A percentile compares a stretch with the other conserved stretches of the same genome.
Evolutionary conservation across 805 yeast genomes (phyloP).

Genomic region (Wickerhamiella sergipiensis): DNA sequence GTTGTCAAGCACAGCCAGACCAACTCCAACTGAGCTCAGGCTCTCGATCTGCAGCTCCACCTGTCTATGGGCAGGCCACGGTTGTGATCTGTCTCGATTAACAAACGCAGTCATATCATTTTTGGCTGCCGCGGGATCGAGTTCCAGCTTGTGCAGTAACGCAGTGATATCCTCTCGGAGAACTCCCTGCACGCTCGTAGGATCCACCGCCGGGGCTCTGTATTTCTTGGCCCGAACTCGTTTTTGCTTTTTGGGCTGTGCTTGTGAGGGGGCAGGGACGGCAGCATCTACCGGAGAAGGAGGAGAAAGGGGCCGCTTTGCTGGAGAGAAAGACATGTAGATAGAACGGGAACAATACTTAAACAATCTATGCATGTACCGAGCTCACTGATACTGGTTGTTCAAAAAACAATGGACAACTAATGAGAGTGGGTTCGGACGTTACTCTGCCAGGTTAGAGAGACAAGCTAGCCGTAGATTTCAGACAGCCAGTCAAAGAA

Average conservation of each 20-base stretch:
- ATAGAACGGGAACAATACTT: not conserved
- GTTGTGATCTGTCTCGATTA: conserved; percentile 32
- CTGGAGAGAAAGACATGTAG: not conserved
- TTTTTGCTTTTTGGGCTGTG: not conserved
- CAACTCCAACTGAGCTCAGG: conserved; percentile 75
- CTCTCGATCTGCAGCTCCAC: conserved; percentile 47
- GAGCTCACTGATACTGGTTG: not conserved
- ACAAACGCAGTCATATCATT: conserved; percentile 57
- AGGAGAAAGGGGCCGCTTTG: not conserved
- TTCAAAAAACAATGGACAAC: not conserved
- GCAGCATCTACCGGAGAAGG: not conserved
- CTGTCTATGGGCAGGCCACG: conserved; percentile 37
- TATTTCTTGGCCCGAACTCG: conserved; percentile 28
- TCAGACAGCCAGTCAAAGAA: conserved; percentile 9
- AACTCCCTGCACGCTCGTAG: conserved; percentile 72
- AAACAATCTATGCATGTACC: conserved; percentile 1
- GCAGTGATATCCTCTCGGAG: conserved; percentile 59
- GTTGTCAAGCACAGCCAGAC: conserved; percentile 54
- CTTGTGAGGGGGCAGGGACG: not conserved
- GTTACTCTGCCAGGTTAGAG: conserved; percentile 7
- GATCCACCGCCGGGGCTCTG: conserved; percentile 50
- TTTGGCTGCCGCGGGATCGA: conserved; percentile 31
- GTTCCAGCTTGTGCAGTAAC: conserved; percentile 32
- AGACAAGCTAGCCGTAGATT: conserved; percentile 5
- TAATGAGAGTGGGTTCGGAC: not conserved